Percentiles rank a stretch among this genome's conserved stretches.
These are phyloP conservation scores for Penicillium arizonense DNA, from an alignment of 495 filamentous ascomycete genomes.

Conservation along the genomic window DNA sequence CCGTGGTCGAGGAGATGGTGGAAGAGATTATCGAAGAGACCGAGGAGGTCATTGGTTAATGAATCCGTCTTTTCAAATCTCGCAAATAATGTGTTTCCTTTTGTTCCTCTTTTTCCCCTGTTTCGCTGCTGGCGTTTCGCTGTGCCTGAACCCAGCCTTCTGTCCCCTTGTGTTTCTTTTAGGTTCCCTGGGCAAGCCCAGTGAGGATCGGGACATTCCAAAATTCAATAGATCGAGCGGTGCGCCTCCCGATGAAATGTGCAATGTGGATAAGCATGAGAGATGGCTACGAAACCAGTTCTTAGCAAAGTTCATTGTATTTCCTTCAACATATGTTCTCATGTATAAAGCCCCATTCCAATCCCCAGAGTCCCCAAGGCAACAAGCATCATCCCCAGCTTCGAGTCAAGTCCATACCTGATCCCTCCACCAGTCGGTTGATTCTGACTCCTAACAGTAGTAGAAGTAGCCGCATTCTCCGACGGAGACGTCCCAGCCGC, in stretches of 20 bases:
- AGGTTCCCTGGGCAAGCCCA: slow-evolving; percentile 14
- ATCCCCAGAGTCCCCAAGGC: slow-evolving; percentile 12
- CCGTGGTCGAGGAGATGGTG: slow-evolving; percentile 82
- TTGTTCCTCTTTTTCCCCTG: slow-evolving; percentile 24
- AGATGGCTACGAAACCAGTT: slow-evolving; percentile 31
- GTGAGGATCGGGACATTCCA: slow-evolving; percentile 27
- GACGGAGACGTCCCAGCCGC: not conserved
- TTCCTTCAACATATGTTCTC: slow-evolving; percentile 1
- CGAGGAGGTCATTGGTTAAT: slow-evolving; percentile 70
- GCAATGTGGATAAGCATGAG: slow-evolving; percentile 39
- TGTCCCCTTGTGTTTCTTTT: slow-evolving; percentile 24
- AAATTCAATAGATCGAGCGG: slow-evolving; percentile 32
- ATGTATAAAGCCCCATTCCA: slow-evolving; percentile 20
- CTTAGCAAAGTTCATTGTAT: slow-evolving; percentile 10
- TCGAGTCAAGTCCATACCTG: not conserved
- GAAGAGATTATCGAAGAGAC: slow-evolving; percentile 93
- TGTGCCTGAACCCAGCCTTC: slow-evolving; percentile 23
- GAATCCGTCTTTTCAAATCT: slow-evolving; percentile 26
- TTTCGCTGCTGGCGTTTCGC: slow-evolving; percentile 25
- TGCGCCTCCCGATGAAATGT: slow-evolving; percentile 25
- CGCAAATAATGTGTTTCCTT: slow-evolving; percentile 42
- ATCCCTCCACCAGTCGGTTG: slow-evolving; percentile 6
- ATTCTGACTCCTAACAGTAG: not conserved
- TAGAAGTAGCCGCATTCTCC: not conserved
- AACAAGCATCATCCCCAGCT: slow-evolving; percentile 7